Percentiles rank a stretch among this genome's conserved stretches.
These are phyloP conservation scores for Amanita jacksonii DNA, from an alignment of 768 basidiomycete species.

Conservation along the genomic window DNA sequence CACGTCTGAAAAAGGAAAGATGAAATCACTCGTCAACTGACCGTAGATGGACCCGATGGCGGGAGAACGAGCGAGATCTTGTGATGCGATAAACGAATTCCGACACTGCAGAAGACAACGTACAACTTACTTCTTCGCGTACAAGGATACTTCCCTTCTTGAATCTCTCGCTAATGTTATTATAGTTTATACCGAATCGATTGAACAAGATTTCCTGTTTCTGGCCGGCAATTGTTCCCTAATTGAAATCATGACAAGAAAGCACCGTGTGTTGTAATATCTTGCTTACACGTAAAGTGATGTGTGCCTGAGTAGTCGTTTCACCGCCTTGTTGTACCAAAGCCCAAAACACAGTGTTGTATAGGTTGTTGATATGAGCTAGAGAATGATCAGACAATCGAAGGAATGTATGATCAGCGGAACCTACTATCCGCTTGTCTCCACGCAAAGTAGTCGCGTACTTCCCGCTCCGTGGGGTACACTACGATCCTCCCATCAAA, in stretches of 20 bases:
- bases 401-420: too few species aligned
- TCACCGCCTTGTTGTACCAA: slow-evolving; percentile 78
- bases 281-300: slow-evolving; percentile 53
- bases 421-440: slow-evolving; percentile 92
- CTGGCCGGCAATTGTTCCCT: slow-evolving; percentile 85
- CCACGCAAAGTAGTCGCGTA: slow-evolving; percentile 94
- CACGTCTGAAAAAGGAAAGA: not conserved
- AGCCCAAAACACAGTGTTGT: slow-evolving; percentile 96
- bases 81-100: too few species aligned
- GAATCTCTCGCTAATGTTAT: slow-evolving; percentile 56
- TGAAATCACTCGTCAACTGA: not conserved
- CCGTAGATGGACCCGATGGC: not conserved
- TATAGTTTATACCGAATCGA: slow-evolving; percentile 84
- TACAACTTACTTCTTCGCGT: slow-evolving; percentile 42
- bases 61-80: not conserved
- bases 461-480: slow-evolving; percentile 63
- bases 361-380: slow-evolving; percentile 98
- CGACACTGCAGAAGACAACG: too few species aligned
- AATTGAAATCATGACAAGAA: not conserved
- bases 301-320: slow-evolving; percentile 74
- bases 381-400: too few species aligned
- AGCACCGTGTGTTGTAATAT: not conserved
- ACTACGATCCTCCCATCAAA: slow-evolving; percentile 87
- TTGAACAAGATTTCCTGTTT: slow-evolving; percentile 90
- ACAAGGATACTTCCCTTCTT: slow-evolving; percentile 82